Evolutionary conservation across 208 protist species (phyloP).

Genomic region (Leishmania tropica): DNA sequence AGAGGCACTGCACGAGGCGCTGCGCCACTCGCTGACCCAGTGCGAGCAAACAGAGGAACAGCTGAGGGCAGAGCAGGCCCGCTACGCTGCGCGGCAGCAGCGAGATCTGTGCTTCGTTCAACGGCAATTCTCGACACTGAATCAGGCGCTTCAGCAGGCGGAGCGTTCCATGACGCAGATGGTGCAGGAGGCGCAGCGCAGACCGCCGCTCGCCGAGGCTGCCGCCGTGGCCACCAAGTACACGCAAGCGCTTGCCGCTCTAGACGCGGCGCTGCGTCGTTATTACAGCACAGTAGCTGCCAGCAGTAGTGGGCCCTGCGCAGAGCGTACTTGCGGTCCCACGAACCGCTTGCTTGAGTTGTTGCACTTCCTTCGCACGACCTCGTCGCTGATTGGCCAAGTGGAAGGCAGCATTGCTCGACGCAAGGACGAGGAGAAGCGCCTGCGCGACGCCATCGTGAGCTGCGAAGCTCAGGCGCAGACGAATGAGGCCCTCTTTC

Average conservation of each 20-base stretch:
- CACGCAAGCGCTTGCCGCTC: conserved; percentile 32
- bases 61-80: conserved; percentile 40
- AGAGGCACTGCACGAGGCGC: conserved; percentile 48
- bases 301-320: not conserved
- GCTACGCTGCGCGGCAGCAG: conserved; percentile 21
- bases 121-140: conserved; percentile 39
- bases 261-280: conserved; percentile 35
- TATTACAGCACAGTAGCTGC: conserved; percentile 25
- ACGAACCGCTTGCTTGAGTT: conserved; percentile 12
- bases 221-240: conserved; percentile 41
- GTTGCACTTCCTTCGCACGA: conserved; percentile 25
- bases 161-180: conserved; percentile 31
- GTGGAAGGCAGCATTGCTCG: conserved; percentile 22
- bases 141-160: conserved; percentile 31
- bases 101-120: conserved; percentile 28
- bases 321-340: not conserved
- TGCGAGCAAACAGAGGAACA: conserved; percentile 38
- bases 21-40: conserved; percentile 48
- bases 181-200: conserved; percentile 22
- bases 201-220: conserved; percentile 44
- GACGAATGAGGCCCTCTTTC: conserved; percentile 3
- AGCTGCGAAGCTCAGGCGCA: conserved; percentile 9
- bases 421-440: conserved; percentile 29
- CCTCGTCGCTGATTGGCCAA: conserved; percentile 11
- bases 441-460: conserved; percentile 22